Base-by-base conservation (phyloP, 2,329 filamentous ascomycete genomes). In the Diplodia seriata region DNA sequence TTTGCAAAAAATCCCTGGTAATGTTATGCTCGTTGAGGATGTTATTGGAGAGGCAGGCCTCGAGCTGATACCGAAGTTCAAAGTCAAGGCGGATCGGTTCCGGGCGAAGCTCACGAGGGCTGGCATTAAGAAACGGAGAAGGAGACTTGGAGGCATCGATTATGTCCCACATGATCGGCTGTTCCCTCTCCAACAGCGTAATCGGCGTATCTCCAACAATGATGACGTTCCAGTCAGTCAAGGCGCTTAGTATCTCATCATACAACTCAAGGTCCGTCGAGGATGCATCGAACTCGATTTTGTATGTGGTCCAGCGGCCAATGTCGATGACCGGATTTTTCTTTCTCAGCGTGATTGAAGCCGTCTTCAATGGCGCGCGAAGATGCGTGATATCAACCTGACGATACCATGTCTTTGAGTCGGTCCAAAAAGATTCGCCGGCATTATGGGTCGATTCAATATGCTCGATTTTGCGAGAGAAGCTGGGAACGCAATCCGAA, bases 11-110 rank as follows among this genome's bases (percentile, higher is more conserved):
- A 2, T 87, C 84, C 1, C 79, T 76, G 0, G 82, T 85, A 54
- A 98, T 85, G 56, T 86, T 91, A 75, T 92, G 87, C 76, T 97
- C 94, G 65, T 90, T 90, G 14, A 99, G 80, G 29, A 88, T 83
- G 0, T 89, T 89, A 33, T 90, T 87, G 0, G 94, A 97, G n/a
- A 98, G 85, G 75, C 94, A 98, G 0, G 93, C 94, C 77, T 99
- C 94, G 0, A 99, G 85, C 76, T 97, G 93, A 75, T 98, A 99
- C 18, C 92, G 87, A 1, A 97, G 87, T 0, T 88, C 81, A 70
- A 93, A 97, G 0, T 87, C 81, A 4, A 94, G 82, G 70, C 3
- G 7, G 6, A 68, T 31, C 14, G 51, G 43, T 7, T 38, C 12
- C 15, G 67, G 26, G 20, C n/a, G 23, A 8, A 56, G 51, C 18